phyloP scores from a whole-genome alignment of 2,329 filamentous ascomycete species.

The Pyricularia pennisetigena region DNA sequence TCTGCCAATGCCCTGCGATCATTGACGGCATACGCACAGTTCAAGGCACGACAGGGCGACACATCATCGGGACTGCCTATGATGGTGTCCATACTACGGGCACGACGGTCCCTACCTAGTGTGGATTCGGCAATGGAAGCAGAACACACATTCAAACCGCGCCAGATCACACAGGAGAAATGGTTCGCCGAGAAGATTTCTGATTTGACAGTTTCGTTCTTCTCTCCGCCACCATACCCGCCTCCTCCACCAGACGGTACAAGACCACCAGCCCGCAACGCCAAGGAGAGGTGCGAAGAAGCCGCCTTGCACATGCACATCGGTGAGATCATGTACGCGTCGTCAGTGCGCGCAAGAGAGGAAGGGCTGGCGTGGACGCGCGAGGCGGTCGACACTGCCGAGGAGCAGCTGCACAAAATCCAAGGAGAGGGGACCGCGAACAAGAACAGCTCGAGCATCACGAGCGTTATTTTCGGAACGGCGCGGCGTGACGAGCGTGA shows the following conservation, averaged over 20 bases:
- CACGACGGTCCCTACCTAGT: slow-evolving; percentile 51
- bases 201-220: neutral
- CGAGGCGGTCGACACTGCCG: slow-evolving; percentile 74
- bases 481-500: slow-evolving; percentile 12
- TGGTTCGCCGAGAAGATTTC: neutral
- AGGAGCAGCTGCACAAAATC: slow-evolving; percentile 49
- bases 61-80: slow-evolving; percentile 66
- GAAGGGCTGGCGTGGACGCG: slow-evolving; percentile 83
- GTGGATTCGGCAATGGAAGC: neutral
- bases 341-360: slow-evolving; percentile 41
- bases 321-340: slow-evolving; percentile 81
- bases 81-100: slow-evolving; percentile 74
- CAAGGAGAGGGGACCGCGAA: slow-evolving; percentile 12
- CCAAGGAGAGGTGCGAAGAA: slow-evolving; percentile 68
- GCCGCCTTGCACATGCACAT: slow-evolving; percentile 82
- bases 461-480: slow-evolving; percentile 7
- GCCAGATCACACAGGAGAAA: slow-evolving; percentile 5
- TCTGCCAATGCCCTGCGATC: slow-evolving; percentile 66
- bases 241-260: slow-evolving; percentile 61
- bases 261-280: slow-evolving; percentile 51
- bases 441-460: neutral
- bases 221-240: slow-evolving; percentile 54
- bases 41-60: slow-evolving; percentile 62
- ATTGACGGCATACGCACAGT: slow-evolving; percentile 68
- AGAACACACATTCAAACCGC: neutral